A percentile compares a stretch with the other conserved stretches of the same genome.
Evolutionary conservation across 164 flowering plant species (phyloP).

Genomic region (Piper betle): DNA sequence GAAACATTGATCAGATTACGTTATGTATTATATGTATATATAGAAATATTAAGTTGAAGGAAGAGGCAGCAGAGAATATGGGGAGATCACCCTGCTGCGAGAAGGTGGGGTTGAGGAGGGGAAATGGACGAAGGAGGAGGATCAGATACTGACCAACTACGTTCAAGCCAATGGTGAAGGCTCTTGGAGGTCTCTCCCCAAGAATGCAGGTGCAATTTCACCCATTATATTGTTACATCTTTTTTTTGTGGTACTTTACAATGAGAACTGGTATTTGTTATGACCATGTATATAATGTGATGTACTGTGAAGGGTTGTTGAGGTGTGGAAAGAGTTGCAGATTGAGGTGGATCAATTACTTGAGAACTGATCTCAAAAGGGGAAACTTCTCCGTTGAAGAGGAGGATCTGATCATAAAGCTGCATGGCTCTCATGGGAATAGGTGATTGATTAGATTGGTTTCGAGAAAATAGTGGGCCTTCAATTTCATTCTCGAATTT

Average conservation of each 20-base stretch:
- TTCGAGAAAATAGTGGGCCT: too few relatives aligned
- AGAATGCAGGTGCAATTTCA: slow-evolving; percentile 98
- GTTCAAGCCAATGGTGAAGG: slow-evolving; percentile 79
- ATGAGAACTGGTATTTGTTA: too few relatives aligned
- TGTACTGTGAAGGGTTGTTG: slow-evolving; percentile 43
- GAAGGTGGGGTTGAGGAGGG: slow-evolving; percentile 81
- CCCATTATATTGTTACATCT: too few relatives aligned
- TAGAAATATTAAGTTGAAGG: too few relatives aligned
- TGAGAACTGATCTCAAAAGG: slow-evolving; percentile 69
- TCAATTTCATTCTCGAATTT: too few relatives aligned
- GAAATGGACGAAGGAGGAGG: slow-evolving; percentile 88
- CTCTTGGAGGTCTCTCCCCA: slow-evolving; percentile 81
- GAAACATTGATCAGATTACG: too few relatives aligned
- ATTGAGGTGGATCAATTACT: slow-evolving; percentile 82
- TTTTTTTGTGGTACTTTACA: too few relatives aligned
- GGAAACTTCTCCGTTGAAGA: slow-evolving; percentile 64
- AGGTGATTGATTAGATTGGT: slow-evolving; percentile 24
- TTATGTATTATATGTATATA: too few relatives aligned
- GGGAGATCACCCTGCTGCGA: slow-evolving; percentile 92
- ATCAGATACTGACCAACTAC: slow-evolving; percentile 45
- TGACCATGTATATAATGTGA: too few relatives aligned
- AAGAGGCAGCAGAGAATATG: slow-evolving; percentile 32
- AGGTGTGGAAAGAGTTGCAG: slow-evolving; percentile 96
- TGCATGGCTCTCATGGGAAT: slow-evolving; percentile 59
- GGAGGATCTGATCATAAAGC: slow-evolving; percentile 54